Evolutionary conservation across 108 stramenopile genomes (phyloP).

Genomic region (Cyclotella choctawhatcheeana): DNA sequence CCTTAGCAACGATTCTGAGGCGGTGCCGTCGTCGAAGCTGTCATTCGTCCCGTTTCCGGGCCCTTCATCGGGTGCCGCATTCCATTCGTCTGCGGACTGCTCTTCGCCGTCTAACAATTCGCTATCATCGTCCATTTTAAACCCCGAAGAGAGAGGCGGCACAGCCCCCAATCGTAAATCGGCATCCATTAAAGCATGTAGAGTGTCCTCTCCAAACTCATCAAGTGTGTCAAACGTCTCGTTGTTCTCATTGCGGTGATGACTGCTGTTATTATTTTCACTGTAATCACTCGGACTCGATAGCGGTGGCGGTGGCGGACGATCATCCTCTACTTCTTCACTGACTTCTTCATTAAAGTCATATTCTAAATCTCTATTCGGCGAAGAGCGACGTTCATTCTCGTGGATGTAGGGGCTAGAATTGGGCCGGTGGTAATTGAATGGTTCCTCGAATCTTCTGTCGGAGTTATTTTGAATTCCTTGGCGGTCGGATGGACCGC

Average conservation of each 20-base stretch:
- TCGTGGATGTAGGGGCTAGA: background rate
- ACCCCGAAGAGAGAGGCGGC: constrained; percentile 10
- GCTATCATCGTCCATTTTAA: background rate
- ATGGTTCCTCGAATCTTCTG: too few species aligned
- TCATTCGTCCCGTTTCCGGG: background rate
- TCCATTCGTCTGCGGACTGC: background rate
- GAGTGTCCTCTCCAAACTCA: constrained; percentile 46
- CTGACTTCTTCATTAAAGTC: constrained; percentile 13
- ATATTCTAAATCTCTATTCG: background rate
- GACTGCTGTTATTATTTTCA: background rate
- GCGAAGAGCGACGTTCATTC: background rate
- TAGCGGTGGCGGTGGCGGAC: constrained; percentile 14
- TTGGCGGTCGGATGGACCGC: too few species aligned
- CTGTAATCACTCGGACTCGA: background rate
- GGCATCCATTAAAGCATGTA: constrained; percentile 43
- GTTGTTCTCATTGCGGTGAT: constrained; percentile 1
- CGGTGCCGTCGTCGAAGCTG: background rate
- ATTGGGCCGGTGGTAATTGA: too few species aligned
- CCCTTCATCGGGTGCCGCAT: background rate
- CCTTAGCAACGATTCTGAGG: constrained; percentile 29
- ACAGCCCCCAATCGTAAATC: constrained; percentile 29
- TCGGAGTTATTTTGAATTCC: too few species aligned
- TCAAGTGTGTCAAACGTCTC: constrained; percentile 22
- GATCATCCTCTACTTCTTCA: constrained; percentile 7
- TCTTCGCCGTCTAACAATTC: background rate